A percentile compares a stretch with the other conserved stretches of the same genome.
phyloP scores from a whole-genome alignment of 495 filamentous ascomycete genomes.

The Penicillium waksmanii region DNA sequence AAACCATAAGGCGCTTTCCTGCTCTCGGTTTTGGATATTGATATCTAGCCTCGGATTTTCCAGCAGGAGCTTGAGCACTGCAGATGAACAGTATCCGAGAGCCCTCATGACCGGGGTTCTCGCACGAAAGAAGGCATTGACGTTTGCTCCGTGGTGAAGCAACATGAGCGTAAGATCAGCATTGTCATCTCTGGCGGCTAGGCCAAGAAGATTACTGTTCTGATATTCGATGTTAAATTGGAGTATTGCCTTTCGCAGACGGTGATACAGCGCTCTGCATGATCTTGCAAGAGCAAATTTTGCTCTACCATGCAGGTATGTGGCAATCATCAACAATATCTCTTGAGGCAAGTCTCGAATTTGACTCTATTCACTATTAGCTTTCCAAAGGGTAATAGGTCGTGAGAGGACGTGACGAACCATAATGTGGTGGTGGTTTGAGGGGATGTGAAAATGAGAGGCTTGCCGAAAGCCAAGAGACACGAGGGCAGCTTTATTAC shows the following conservation, averaged over 20 bases:
- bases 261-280: too few relatives aligned
- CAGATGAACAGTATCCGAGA: constrained; percentile 9
- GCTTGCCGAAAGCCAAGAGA: too few relatives aligned
- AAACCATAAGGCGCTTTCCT: constrained; percentile 18
- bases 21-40: constrained; percentile 11
- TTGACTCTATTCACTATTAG: too few relatives aligned
- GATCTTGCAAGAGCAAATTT: too few relatives aligned
- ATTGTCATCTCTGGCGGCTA: constrained; percentile 15
- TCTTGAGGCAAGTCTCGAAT: too few relatives aligned
- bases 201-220: constrained; percentile 17
- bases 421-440: too few relatives aligned
- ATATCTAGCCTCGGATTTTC: constrained; percentile 6
- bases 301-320: too few relatives aligned
- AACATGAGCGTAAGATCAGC: constrained; percentile 6
- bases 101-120: constrained; percentile 17
- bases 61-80: constrained; percentile 6
- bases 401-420: too few relatives aligned
- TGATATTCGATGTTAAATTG: constrained; percentile 6
- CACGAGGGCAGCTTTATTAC: too few relatives aligned
- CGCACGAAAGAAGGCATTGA: constrained; percentile 18
- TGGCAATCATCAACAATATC: too few relatives aligned
- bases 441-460: background rate
- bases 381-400: too few relatives aligned
- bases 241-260: too few relatives aligned
- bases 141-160: constrained; percentile 10